Base-by-base conservation (phyloP, 164 flowering plant species). In the Kalanchoe fedtschenkoi region DNA sequence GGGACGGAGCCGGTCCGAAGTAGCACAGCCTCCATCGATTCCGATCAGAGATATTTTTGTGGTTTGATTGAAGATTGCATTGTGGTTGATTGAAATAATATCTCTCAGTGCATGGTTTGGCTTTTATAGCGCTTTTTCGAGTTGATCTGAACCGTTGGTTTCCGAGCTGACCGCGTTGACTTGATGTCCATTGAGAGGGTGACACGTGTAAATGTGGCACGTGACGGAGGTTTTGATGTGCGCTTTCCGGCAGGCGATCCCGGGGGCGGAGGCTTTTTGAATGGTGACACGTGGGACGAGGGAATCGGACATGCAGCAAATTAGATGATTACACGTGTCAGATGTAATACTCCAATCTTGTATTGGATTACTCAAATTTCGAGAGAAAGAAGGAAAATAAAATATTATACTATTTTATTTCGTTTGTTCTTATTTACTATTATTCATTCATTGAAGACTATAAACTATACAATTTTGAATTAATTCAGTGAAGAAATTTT, bases 1-100 rank as follows among this genome's bases (percentile, higher is more conserved):
- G 66, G 65, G 0, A 64, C 28, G 24, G 89, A 83, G 34, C 80
- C 78, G 60, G 87, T 78, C 64, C 89, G 67, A 8, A 78, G 42
- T 0, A 85, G 69, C 21, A 72, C 53, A 6, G 84, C 69, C 63
- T 75, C 70, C 91, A 85, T 85, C 16, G 43, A 29, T 51, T n/a
- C 26, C 8, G 29, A 42, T 61, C 5, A 6, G 33, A 61, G 34
- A 22, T 22, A 26, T 51, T 11, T 13, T 51, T 26, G 11, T 51
- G 7, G 33, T 9, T 51, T 13, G n/a, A n/a, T 41, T 13, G 44
- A 41, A n/a, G n/a, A n/a, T n/a, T n/a, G n/a, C n/a, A n/a, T n/a
- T n/a, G n/a, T n/a, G n/a, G n/a, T n/a, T n/a, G 22, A 0, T 28
- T 10, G 43, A 64, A 34, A 24, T 19, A 15, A 34, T 26, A 34